phyloP scores from a whole-genome alignment of 2,329 filamentous ascomycete genomes.

The Pleurostoma richardsiae region DNA sequence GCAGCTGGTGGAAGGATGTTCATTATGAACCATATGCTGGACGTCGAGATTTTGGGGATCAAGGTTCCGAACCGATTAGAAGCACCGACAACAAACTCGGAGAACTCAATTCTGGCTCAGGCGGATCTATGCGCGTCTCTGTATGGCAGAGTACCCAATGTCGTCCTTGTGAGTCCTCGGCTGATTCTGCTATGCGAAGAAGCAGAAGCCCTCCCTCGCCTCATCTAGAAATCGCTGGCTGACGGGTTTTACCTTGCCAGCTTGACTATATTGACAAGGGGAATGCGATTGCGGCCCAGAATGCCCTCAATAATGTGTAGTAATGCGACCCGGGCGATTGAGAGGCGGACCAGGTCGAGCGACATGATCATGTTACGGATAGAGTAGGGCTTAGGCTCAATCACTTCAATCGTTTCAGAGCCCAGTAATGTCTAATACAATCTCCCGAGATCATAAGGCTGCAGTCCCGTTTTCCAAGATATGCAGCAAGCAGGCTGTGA shows the following conservation, averaged over 20 bases:
- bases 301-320: constrained; percentile 4
- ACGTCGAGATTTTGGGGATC: constrained; percentile 31
- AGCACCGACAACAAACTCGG: constrained; percentile 39
- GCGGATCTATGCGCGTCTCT: constrained; percentile 21
- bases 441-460: no score
- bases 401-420: no score
- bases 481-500: no score
- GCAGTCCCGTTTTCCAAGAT: no score
- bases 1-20: constrained; percentile 34
- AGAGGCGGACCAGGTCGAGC: no score
- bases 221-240: neutral
- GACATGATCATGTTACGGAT: no score
- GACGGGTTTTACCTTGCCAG: neutral
- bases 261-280: constrained; percentile 6
- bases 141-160: constrained; percentile 26
- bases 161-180: constrained; percentile 17
- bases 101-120: constrained; percentile 38
- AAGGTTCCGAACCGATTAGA: constrained; percentile 18
- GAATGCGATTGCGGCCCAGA: constrained; percentile 5
- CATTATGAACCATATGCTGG: constrained; percentile 61
- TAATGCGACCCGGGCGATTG: neutral
- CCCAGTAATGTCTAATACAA: no score
- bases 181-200: no score
- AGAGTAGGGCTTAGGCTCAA: no score
- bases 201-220: no score